These are phyloP conservation scores for Crithidia thermophila DNA, from an alignment of 208 protist genomes.

Conservation along the genomic window DNA sequence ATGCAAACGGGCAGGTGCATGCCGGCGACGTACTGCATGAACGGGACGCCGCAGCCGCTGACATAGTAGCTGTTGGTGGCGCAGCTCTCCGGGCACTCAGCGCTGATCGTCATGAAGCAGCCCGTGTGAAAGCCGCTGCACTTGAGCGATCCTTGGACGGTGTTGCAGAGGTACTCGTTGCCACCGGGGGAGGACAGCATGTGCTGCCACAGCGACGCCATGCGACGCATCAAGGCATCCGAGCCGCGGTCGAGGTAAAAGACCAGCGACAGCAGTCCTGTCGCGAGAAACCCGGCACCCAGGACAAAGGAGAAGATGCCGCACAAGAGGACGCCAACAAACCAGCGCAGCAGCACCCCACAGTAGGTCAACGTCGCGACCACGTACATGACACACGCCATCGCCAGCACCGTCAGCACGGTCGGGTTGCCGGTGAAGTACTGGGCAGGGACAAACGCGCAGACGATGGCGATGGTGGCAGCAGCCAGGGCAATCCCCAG, in stretches of 20 bases:
- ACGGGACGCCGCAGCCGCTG: slow-evolving; percentile 37
- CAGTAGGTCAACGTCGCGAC: slow-evolving; percentile 31
- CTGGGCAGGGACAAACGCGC: slow-evolving; percentile 27
- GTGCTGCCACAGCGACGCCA: slow-evolving; percentile 33
- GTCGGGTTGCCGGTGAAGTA: slow-evolving; percentile 34
- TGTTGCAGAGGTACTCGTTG: slow-evolving; percentile 29
- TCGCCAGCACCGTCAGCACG: slow-evolving; percentile 31
- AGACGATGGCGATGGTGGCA: slow-evolving; percentile 25
- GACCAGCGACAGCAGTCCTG: slow-evolving; percentile 16
- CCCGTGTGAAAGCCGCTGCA: slow-evolving; percentile 65
- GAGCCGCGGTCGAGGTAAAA: slow-evolving; percentile 16
- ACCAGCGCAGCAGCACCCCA: slow-evolving; percentile 43
- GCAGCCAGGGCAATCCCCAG: slow-evolving; percentile 22
- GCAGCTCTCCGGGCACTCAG: slow-evolving; percentile 45
- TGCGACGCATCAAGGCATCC: slow-evolving; percentile 16
- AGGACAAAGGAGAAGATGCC: slow-evolving; percentile 31
- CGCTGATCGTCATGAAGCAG: slow-evolving; percentile 51
- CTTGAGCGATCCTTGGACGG: slow-evolving; percentile 37
- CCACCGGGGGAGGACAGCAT: slow-evolving; percentile 8
- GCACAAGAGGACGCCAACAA: slow-evolving; percentile 30
- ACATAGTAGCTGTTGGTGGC: slow-evolving; percentile 36
- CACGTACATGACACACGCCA: slow-evolving; percentile 35
- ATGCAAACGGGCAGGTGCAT: slow-evolving; percentile 36
- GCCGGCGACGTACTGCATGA: slow-evolving; percentile 28
- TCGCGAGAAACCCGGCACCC: slow-evolving; percentile 35